A percentile compares a stretch with the other conserved stretches of the same genome.
These are phyloP conservation scores for Volvox carteri DNA, from an alignment of 163 green algal genomes.

Conservation along the genomic window DNA sequence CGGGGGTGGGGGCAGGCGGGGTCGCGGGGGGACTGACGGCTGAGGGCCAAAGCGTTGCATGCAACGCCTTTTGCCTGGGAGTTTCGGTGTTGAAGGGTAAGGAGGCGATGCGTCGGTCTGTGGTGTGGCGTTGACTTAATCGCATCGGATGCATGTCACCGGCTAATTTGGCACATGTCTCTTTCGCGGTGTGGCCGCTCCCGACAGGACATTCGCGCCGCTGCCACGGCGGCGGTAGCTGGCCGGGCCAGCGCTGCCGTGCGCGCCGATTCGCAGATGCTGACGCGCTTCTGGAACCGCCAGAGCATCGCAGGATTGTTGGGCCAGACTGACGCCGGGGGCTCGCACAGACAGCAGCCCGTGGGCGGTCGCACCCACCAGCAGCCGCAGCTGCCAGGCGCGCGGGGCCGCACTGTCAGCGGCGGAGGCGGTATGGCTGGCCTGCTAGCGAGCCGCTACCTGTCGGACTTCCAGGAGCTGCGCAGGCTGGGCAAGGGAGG, in stretches of 20 bases:
- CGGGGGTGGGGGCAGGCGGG: no score
- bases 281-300: constrained; percentile 42
- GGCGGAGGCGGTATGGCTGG: background rate
- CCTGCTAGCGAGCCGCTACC: constrained; percentile 30
- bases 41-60: no score
- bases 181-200: no score
- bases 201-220: constrained; percentile 40
- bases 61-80: no score
- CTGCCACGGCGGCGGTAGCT: constrained; percentile 42
- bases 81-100: no score
- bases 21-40: no score
- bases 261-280: background rate
- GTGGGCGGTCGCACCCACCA: background rate
- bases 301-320: background rate
- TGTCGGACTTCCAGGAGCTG: constrained; percentile 74
- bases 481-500: constrained; percentile 83
- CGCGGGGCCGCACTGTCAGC: background rate
- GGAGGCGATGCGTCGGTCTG: no score
- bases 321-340: background rate
- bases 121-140: no score
- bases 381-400: background rate
- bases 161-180: no score
- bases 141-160: no score
- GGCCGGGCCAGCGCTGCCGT: background rate
- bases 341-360: background rate